Base-by-base conservation (phyloP, 441 rosid genomes). In the Jatropha podagrica region DNA sequence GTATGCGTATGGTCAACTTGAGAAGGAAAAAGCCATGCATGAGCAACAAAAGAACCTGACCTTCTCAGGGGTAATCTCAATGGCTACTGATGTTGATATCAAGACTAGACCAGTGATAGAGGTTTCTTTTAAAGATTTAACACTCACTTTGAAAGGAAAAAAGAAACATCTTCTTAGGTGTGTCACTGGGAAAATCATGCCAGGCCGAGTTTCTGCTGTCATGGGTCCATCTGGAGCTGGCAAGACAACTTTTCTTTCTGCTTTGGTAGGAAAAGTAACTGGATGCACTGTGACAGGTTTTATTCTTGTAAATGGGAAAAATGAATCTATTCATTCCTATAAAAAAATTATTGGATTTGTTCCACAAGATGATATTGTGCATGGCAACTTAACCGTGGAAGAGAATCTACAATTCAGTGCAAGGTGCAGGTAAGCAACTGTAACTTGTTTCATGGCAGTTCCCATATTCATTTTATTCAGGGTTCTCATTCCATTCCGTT, bases 221-320 rank as follows among this genome's bases (percentile, higher is more conserved):
- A 94, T 94, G 98, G 98, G 98, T 74, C 98, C 98, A 55, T 94
- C 98, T 15, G 97, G 98, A 68, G 97, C 98, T 68, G 98, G 98
- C 46, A 92, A 92, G 84, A 94, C 97, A 18, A 91, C 97, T 6
- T 93, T 92, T 83, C 94, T 94, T 66, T 84, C 91, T 84, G 94
- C 98, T 61, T 83, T 94, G 76, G 89, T 88, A 8, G 98, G 97
- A 70, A 94, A 91, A 85, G 88, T 90, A 72, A 81, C 86, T 41
- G 97, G 95, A 13, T 92, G 94, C 88, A 79, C 67, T 4, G 71
- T 85, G 74, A 81, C 83, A 46, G 98, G 97, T 74, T 81, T 67
- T 74, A 84, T 95, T 83, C 91, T 89, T 73, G 80, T 95, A 81
- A 95, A 95, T 76, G 98, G 93, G 61, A 89, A 84, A 77, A 72